Conservation (phyloP, 2,329 filamentous ascomycete species). For the Fusarium metavorans region DNA sequence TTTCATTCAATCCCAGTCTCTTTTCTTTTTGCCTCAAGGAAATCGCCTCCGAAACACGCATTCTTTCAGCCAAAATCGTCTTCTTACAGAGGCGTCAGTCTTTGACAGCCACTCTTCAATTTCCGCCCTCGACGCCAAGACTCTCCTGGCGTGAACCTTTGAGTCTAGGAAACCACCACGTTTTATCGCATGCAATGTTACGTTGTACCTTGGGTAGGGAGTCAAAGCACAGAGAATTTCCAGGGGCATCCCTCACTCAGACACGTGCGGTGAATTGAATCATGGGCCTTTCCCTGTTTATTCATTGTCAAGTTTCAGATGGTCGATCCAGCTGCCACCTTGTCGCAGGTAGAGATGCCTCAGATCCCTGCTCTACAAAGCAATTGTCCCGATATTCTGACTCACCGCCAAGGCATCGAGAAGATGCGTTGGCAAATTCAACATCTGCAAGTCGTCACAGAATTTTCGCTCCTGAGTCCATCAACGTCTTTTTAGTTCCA, state of each 20-base stretch:
- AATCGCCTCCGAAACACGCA: neutral
- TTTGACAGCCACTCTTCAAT: neutral
- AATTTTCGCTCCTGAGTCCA: neutral
- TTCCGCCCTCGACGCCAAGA: neutral
- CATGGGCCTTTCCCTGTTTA: neutral
- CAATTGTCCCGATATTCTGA: neutral
- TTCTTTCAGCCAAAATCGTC: neutral
- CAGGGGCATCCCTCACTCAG: neutral
- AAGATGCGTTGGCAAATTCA: neutral
- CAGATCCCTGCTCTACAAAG: neutral
- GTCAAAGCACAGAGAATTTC: neutral
- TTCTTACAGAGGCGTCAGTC: neutral
- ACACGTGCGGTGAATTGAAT: neutral
- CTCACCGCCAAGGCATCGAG: neutral
- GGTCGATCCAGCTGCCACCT: neutral
- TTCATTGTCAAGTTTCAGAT: conserved; percentile 1
- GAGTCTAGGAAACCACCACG: conserved; percentile 6
- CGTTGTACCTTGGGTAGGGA: neutral
- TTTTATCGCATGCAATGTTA: conserved; percentile 10
- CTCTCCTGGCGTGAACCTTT: conserved; percentile 22
- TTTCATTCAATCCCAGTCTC: neutral
- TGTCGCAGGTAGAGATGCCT: neutral
- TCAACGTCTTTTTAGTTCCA: conserved; percentile 17
- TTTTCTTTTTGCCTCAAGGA: neutral
- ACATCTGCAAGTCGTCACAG: neutral